Conservation (phyloP, 2,329 filamentous ascomycete species). For the Dactylellina parvicollis region DNA sequence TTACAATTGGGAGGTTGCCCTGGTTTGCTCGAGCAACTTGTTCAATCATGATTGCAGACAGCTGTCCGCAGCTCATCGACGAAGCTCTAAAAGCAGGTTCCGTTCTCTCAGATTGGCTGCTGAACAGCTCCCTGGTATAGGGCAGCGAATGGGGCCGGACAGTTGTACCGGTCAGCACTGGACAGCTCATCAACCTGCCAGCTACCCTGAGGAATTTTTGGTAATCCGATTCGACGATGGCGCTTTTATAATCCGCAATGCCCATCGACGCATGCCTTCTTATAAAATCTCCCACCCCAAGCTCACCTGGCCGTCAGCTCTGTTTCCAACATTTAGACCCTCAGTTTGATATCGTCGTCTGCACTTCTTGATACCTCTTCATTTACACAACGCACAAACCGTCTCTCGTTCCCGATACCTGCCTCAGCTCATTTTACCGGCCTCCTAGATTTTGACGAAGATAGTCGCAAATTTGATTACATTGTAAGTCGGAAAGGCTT, state of each 20-base stretch:
- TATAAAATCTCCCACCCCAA: slow-evolving; percentile 18
- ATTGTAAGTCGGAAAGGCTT: slow-evolving; percentile 32
- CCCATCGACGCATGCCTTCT: slow-evolving; percentile 30
- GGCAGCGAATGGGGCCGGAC: slow-evolving; percentile 39
- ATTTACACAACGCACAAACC: slow-evolving; percentile 39
- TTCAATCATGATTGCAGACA: slow-evolving; percentile 53
- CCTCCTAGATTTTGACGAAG: slow-evolving; percentile 8
- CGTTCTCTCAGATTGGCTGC: slow-evolving; percentile 5
- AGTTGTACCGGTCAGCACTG: slow-evolving; percentile 41
- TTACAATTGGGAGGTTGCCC: slow-evolving; percentile 27
- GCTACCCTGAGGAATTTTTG: slow-evolving; percentile 19
- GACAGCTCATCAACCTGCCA: slow-evolving; percentile 52
- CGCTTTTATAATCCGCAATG: slow-evolving; percentile 17
- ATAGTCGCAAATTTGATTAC: slow-evolving; percentile 3
- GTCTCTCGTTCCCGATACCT: slow-evolving; percentile 25
- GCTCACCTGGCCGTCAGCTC: not conserved
- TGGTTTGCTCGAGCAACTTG: slow-evolving; percentile 21
- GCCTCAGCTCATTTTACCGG: slow-evolving; percentile 13
- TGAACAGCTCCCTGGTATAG: slow-evolving; percentile 5
- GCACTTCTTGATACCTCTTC: slow-evolving; percentile 17
- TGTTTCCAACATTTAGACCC: slow-evolving; percentile 7
- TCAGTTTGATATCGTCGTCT: slow-evolving; percentile 14
- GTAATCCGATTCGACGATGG: slow-evolving; percentile 36
- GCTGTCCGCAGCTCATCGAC: slow-evolving; percentile 41
- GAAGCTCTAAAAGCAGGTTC: slow-evolving; percentile 16